phyloP scores from a whole-genome alignment of 257 asterid genomes.

The Solanum bulbocastanum region DNA sequence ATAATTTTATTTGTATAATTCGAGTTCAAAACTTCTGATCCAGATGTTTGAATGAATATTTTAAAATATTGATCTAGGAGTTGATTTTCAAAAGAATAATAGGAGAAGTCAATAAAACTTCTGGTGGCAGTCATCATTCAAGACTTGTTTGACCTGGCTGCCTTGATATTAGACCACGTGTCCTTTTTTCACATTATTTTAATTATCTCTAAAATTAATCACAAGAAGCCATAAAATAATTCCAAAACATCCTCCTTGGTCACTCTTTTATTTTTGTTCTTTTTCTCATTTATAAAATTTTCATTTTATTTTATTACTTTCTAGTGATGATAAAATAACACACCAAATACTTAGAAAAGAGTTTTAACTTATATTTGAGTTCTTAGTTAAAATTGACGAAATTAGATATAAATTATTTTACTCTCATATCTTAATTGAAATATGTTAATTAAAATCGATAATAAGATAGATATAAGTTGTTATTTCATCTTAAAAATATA shows the following conservation, averaged over 20 bases:
- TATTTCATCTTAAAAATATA: not conserved
- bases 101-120: not conserved
- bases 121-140: slow-evolving; percentile 14
- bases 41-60: not conserved
- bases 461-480: not conserved
- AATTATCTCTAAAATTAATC: not conserved
- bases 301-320: not conserved
- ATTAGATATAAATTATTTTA: not conserved
- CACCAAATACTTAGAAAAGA: not conserved
- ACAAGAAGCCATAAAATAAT: not conserved
- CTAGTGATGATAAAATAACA: not conserved
- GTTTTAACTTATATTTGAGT: not conserved
- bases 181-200: not conserved
- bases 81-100: not conserved
- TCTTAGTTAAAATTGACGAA: not conserved
- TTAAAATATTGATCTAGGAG: not conserved
- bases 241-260: slow-evolving; percentile 15
- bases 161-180: slow-evolving; percentile 55
- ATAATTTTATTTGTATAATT: not conserved
- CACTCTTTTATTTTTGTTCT: not conserved
- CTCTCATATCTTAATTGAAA: not conserved
- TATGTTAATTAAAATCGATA: not conserved
- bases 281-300: not conserved
- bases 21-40: fast-evolving
- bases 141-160: slow-evolving; percentile 26